Base-by-base conservation (phyloP, 148 eudicot species). In the Camellia sinensis region DNA sequence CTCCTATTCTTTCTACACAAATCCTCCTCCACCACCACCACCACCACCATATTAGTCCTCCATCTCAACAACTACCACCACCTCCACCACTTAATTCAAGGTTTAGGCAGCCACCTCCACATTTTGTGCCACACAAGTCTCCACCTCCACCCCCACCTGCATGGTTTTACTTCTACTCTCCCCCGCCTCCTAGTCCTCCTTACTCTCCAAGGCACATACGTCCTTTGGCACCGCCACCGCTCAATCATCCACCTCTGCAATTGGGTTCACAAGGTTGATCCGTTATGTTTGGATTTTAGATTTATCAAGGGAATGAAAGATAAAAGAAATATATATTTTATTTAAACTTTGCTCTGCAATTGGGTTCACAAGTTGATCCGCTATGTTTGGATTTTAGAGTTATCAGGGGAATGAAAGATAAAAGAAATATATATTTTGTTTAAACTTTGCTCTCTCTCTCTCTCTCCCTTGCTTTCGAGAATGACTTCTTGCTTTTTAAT, bases 81-180 rank as follows among this genome's bases (percentile, higher is more conserved):
- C 52, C 66, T 2, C 64, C 53, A 5, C 67, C 50, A 40, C 46
- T 3, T 67, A 13, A 4, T 4, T 10, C 74, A 46, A 45, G 5
- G n/a, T 45, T 70, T 7, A 70, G 56, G 56, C 56, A 21, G 29
- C 74, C 22, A 7, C 79, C 45, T 18, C 70, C 57, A 13, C 79
- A 12, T 76, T 64, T n/a, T 6, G n/a, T 45, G 59, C 70, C 79
- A 22, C 79, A 2, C 4, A 63, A 21, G 18, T 62, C 73, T 59
- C 74, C 79, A 18, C 73, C 81, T 13, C 81, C 81, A 22, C 78
- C 81, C 7, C 82, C 85, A 14, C 85, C 82, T 4, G 82, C 85
- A 2, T 79, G 82, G 82, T 83, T 83, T 45, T 79, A 79, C 61
- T 79, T 79, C 57, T 79, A 67, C 79, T 83, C 85, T 19, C 85